These are phyloP conservation scores for Leptodontidium sp. DNA, from an alignment of 2,329 filamentous ascomycete species.

Conservation along the genomic window DNA sequence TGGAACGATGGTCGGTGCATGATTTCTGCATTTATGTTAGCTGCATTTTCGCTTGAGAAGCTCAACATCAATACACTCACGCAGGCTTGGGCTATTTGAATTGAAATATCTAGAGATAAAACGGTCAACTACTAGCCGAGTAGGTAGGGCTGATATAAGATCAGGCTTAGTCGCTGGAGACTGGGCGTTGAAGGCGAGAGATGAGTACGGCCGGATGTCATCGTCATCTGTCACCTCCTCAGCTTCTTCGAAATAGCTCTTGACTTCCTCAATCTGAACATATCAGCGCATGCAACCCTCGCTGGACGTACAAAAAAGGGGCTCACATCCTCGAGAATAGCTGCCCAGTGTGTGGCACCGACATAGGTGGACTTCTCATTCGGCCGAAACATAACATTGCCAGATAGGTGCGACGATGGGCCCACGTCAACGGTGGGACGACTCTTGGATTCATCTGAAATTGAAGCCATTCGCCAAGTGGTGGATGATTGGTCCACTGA, in stretches of 20 bases:
- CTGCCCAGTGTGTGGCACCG: constrained; percentile 67
- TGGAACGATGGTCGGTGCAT: constrained; percentile 62
- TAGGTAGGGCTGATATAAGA: constrained; percentile 57
- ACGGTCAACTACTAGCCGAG: constrained; percentile 56
- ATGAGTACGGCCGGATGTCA: constrained; percentile 47
- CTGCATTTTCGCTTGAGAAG: background rate
- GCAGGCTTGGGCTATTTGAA: constrained; percentile 60
- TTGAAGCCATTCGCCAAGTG: background rate
- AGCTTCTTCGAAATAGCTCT: constrained; percentile 62
- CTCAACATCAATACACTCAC: constrained; percentile 47
- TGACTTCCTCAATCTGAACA: constrained; percentile 65
- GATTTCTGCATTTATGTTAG: constrained; percentile 51
- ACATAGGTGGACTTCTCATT: constrained; percentile 58
- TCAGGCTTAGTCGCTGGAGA: constrained; percentile 54
- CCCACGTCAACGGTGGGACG: background rate
- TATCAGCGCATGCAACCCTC: constrained; percentile 18
- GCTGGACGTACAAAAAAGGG: background rate
- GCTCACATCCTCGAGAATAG: constrained; percentile 65
- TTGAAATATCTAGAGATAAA: constrained; percentile 62
- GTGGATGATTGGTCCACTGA: background rate
- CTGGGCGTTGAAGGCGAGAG: constrained; percentile 50
- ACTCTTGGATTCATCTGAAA: background rate
- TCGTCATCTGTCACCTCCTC: constrained; percentile 46
- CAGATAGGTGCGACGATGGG: constrained; percentile 33
- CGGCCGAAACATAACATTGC: constrained; percentile 55